Conservation (phyloP, 2,329 filamentous ascomycete species). For the Colletotrichum orchidophilum region DNA sequence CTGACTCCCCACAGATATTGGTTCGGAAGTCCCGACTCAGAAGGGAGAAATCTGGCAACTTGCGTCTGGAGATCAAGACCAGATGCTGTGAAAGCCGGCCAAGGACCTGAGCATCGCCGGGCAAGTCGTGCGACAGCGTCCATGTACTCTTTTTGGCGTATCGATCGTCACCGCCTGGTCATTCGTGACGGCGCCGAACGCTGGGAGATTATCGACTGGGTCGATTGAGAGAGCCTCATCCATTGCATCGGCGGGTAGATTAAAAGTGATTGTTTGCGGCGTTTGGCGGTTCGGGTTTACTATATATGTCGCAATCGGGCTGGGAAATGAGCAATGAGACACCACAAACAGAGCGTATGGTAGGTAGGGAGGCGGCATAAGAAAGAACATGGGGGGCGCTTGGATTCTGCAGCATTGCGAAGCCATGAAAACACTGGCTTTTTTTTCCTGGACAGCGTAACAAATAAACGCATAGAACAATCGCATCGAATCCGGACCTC, state of each 20-base stretch:
- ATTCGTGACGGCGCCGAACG: slow-evolving; percentile 71
- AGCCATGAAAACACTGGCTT: slow-evolving; percentile 2
- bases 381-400: slow-evolving; percentile 6
- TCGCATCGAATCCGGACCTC: not conserved
- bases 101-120: slow-evolving; percentile 68
- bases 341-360: not conserved
- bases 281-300: slow-evolving; percentile 22
- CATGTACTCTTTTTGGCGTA: slow-evolving; percentile 73
- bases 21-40: slow-evolving; percentile 79
- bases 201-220: slow-evolving; percentile 73
- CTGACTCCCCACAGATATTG: slow-evolving; percentile 71
- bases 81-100: slow-evolving; percentile 68
- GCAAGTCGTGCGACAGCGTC: slow-evolving; percentile 72
- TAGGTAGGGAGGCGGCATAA: slow-evolving; percentile 3
- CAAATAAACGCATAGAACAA: not conserved
- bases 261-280: slow-evolving; percentile 14
- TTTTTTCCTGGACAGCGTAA: slow-evolving; percentile 6
- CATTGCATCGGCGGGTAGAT: not conserved
- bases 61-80: slow-evolving; percentile 72
- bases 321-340: slow-evolving; percentile 14
- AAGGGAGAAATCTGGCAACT: slow-evolving; percentile 83
- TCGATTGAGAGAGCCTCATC: slow-evolving; percentile 40
- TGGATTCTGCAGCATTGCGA: slow-evolving; percentile 8
- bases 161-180: slow-evolving; percentile 75
- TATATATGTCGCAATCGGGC: slow-evolving; percentile 24